Conservation (phyloP, 2,329 filamentous ascomycete genomes). For the Fusarium sp. region DNA sequence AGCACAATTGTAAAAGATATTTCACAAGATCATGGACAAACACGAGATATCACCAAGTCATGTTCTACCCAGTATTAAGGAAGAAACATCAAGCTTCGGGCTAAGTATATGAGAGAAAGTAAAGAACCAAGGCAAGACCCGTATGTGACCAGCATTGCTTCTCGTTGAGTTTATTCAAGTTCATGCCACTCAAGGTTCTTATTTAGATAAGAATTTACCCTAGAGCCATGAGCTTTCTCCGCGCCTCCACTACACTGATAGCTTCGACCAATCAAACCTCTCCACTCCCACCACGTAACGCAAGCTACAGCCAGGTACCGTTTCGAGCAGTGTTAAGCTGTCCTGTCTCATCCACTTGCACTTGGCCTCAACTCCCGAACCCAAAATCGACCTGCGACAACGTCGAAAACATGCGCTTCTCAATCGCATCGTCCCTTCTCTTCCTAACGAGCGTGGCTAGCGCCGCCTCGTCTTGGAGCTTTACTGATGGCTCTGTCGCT, state of each 20-base stretch:
- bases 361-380: conserved; percentile 43
- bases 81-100: no score
- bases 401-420: conserved; percentile 54
- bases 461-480: conserved; percentile 75
- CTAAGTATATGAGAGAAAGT: no score
- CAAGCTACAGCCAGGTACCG: conserved; percentile 22
- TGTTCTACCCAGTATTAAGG: no score
- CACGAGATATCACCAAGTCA: no score
- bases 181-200: not conserved
- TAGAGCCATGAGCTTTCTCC: conserved; percentile 18
- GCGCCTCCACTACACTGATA: conserved; percentile 23
- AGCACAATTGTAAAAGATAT: no score
- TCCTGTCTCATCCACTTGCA: conserved; percentile 45
- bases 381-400: conserved; percentile 35
- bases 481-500: conserved; percentile 77
- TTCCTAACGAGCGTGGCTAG: conserved; percentile 64
- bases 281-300: conserved; percentile 50
- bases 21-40: no score
- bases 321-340: conserved; percentile 48
- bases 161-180: no score
- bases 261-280: conserved; percentile 45
- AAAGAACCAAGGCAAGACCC: no score
- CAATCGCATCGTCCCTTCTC: conserved; percentile 56
- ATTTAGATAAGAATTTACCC: conserved; percentile 10
- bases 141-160: no score